Evolutionary conservation across 306 rosid species (phyloP), one percentile per base, ranked within the genome.

Genomic region (Oxytropis ochrocephala): DNA sequence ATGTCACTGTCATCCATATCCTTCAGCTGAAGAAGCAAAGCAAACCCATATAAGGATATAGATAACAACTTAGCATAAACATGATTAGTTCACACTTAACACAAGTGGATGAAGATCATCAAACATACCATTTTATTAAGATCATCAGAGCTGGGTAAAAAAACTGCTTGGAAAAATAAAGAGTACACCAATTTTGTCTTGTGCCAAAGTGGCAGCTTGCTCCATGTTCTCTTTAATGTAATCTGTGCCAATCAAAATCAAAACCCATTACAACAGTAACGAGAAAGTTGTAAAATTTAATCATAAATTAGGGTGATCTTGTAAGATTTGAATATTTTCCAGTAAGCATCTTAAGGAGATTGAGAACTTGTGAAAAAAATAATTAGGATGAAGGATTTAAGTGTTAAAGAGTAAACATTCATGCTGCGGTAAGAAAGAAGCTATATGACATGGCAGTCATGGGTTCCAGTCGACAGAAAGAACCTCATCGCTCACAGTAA

Each of bases 141-240:
- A 65, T 84, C 92, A 52, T 88, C 92, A 4, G 96, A 54, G 64
- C 89, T 85, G 44, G 99, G 97, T 76, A 88, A 77, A 79, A 88
- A 94, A 21, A 91, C 84, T 33, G 97, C 91, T 79, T 87, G 95
- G 74, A 87, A 91, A 73, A 91, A 55, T 67, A 91, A 58, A 55
- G 86, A 72, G 75, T 82, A 91, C 21, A 94, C 19, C 74, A 91
- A 75, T 79, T 91, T 94, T 65, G 89, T 82, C 83, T 88, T 94
- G 70, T 91, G 87, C 97, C 95, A 89, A 80, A 87, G 90, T 1
- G 97, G 95, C 97, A 94, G 88, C 86, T 85, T 91, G 13, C 76
- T 85, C 99, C 99, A 91, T 30, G 97, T 89, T 85, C 99, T 91
- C 75, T 76, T 76, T 50, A 91, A 14, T 32, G 99, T 94, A 70